phyloP scores from a whole-genome alignment of 148 eudicot genomes.

The Simmondsia chinensis region DNA sequence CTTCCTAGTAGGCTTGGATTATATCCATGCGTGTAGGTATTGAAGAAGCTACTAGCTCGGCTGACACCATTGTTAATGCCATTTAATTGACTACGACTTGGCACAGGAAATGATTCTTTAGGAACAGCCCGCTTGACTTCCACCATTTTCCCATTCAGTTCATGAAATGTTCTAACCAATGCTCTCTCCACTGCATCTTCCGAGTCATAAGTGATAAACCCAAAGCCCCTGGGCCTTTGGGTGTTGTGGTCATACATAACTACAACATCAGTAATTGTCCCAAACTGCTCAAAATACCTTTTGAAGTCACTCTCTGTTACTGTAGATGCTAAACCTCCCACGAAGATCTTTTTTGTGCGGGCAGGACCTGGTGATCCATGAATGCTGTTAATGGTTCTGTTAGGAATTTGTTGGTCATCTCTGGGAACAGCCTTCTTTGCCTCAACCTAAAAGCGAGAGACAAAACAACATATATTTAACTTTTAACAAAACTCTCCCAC shows the following conservation, averaged over 20 bases:
- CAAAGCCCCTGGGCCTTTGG: slow-evolving; percentile 96
- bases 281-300: slow-evolving; percentile 82
- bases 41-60: slow-evolving; percentile 57
- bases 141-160: slow-evolving; percentile 93
- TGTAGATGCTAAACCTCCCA: slow-evolving; percentile 89
- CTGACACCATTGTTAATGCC: slow-evolving; percentile 43
- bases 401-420: slow-evolving; percentile 61
- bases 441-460: slow-evolving; percentile 94
- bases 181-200: slow-evolving; percentile 90
- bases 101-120: slow-evolving; percentile 78
- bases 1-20: slow-evolving; percentile 42
- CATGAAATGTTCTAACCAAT: slow-evolving; percentile 69
- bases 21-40: slow-evolving; percentile 52
- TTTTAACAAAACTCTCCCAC: no score
- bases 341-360: slow-evolving; percentile 91
- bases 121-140: slow-evolving; percentile 98
- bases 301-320: slow-evolving; percentile 90
- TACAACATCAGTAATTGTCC: slow-evolving; percentile 85
- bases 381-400: slow-evolving; percentile 49
- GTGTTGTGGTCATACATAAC: slow-evolving; percentile 99
- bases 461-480: no score
- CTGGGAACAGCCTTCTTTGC: slow-evolving; percentile 98
- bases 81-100: slow-evolving; percentile 47
- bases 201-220: slow-evolving; percentile 88
- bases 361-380: slow-evolving; percentile 70